Evolutionary conservation across 2,329 filamentous ascomycete species (phyloP), one percentile per base, ranked within the genome.

Genomic region (Fusarium protoensiforme): DNA sequence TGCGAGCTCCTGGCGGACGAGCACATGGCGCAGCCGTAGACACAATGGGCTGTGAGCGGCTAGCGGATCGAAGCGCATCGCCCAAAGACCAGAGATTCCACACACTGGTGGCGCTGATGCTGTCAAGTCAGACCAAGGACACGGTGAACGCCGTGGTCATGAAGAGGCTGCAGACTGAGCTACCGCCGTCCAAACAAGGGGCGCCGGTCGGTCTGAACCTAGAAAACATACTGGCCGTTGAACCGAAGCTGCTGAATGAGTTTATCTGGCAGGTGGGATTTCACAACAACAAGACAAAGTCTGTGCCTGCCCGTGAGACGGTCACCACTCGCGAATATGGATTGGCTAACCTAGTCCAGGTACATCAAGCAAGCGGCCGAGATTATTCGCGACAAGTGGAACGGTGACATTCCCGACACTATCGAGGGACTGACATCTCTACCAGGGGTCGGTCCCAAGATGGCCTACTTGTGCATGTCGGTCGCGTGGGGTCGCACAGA

Each of bases 41-140:
- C 81, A 98, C 96, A 0, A 98, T 98, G 95, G 96, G 96, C 13
- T 99, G 96, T 83, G 95, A 95, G 82, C 89, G 90, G 9, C 87
- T 96, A 11, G 93, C 93, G 4, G 84, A 87, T 56, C 80, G 83
- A 18, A 81, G 77, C 2, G 86, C 88, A 13, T 86, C 83, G 65
- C 80, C 85, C 29, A 85, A 83, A 66, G 88, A 90, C 78, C 91
- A 91, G 80, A 89, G 95, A 8, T 95, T 97, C 77, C 95, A 98
- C 78, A 97, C 94, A 4, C 89, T 98, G 33, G 87, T 97, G 41
- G 90, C 95, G 16, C 86, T 98, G 71, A 98, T 98, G 95, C 88
- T 98, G 36, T 96, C 93, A 38, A 94, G 92, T 58, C 95, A 98
- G 85, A 98, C 95, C 11, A 97, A 97, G 81, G 95, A 98, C 82